Evolutionary conservation across 495 filamentous ascomycete genomes (phyloP), one percentile per base, ranked within the genome.

Genomic region (Penicillium chermesinum): DNA sequence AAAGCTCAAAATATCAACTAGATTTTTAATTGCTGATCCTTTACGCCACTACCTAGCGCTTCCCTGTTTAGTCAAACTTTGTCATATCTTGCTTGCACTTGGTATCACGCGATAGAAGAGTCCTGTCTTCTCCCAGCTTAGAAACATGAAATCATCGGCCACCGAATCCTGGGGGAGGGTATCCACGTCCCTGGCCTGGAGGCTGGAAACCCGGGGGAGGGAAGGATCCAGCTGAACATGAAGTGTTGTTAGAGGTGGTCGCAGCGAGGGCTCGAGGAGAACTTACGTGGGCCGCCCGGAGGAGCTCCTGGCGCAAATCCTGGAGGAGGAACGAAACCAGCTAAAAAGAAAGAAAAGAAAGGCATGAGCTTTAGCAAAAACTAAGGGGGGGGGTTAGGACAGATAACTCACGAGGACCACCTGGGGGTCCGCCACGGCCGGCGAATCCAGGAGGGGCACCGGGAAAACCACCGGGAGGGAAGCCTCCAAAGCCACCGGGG

Each of bases 121-220:
- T 56, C 47, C 37, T 49, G 59, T 54, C 50, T 42, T 41, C 44
- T 50, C 59, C 56, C 45, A 41, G 44, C 45, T 52, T 45, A 47
- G 18, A 49, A 14, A 7, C 43, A 50, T 53, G 40, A 46, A 56
- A 67, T 80, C 76, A 88, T 70, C 87, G 73, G 53, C 88, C 81
- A 41, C 79, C 82, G 52, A 91, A 93, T 17, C 88, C 88, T n/a
- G 85, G 78, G 32, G 82, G 77, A 48, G 84, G 85, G 65, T 82
- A 86, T 39, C 87, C 87, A 50, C 85, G 78, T 42, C 84, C 84
- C 56, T 78, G 77, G 2, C 76, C 74, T 12, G 73, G 76, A 49
- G 77, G 73, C 64, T 84, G 80, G 66, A 87, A 87, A 17, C 82
- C 83, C 34, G 83, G 81, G 30, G 86, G 84, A 41, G 88, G 83